Conservation (phyloP, 768 basidiomycete species). For the Podaxis pistillaris region DNA sequence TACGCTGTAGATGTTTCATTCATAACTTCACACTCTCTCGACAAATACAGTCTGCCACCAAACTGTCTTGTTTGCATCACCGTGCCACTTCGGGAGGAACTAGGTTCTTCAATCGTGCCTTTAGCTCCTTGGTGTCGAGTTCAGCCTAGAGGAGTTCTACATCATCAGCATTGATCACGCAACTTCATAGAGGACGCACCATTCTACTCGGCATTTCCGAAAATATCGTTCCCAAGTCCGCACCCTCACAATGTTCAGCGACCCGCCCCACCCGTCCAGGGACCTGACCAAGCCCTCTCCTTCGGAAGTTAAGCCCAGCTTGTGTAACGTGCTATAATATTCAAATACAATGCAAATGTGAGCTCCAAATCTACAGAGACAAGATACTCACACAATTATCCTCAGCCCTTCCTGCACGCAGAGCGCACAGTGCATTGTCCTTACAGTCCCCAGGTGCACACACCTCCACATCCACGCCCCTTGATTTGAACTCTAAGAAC, state of each 20-base stretch:
- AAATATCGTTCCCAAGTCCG: constrained; percentile 27
- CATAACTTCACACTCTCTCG: too few species aligned
- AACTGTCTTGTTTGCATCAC: background rate
- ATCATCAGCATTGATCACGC: background rate
- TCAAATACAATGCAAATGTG: background rate
- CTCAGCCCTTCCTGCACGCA: constrained; percentile 40
- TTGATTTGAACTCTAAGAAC: constrained; percentile 43
- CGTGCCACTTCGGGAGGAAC: background rate
- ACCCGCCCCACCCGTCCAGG: constrained; percentile 13
- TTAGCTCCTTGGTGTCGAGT: background rate
- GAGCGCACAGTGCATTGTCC: constrained; percentile 39
- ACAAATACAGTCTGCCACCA: too few species aligned
- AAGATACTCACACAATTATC: constrained; percentile 38
- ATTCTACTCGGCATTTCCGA: constrained; percentile 17
- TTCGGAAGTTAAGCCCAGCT: constrained; percentile 26
- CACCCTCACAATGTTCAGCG: constrained; percentile 30
- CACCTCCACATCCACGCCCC: constrained; percentile 33
- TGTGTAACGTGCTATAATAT: constrained; percentile 16
- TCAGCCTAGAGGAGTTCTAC: background rate
- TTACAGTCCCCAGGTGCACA: constrained; percentile 38
- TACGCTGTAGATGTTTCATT: too few species aligned
- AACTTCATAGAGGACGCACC: background rate
- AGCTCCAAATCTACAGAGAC: background rate
- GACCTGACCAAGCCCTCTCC: constrained; percentile 12
- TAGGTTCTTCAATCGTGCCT: background rate